Evolutionary conservation across 108 stramenopile species (phyloP).

Genomic region (Cyclotella cryptica): DNA sequence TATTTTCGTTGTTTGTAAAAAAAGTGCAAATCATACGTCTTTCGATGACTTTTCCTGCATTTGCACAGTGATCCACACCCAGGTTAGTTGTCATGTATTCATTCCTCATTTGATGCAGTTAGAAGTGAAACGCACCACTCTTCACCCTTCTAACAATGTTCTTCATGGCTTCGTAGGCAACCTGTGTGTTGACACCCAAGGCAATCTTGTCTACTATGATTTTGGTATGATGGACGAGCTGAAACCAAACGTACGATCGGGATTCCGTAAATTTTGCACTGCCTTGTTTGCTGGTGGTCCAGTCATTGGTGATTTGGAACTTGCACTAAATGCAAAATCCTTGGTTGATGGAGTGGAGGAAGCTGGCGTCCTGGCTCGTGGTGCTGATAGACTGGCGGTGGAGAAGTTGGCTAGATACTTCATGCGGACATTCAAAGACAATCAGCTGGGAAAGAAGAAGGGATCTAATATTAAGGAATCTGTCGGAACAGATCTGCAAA

Average conservation of each 20-base stretch:
- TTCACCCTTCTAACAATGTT: not conserved
- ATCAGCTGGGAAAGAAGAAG: conserved; percentile 88
- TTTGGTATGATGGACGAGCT: conserved; percentile 98
- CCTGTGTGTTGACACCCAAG: conserved; percentile 82
- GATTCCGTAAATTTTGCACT: conserved; percentile 88
- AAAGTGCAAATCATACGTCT: too few relatives aligned
- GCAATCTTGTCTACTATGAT: conserved; percentile 95
- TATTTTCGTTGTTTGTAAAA: too few relatives aligned
- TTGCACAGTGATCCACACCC: conserved; percentile 38
- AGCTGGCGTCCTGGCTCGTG: conserved; percentile 91
- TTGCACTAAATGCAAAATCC: conserved; percentile 87
- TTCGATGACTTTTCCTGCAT: not conserved
- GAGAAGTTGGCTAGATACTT: conserved; percentile 96
- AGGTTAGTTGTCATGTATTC: not conserved
- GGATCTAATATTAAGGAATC: conserved; percentile 85
- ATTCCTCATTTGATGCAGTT: not conserved
- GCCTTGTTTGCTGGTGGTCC: conserved; percentile 91
- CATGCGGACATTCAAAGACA: conserved; percentile 93
- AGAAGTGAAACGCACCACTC: not conserved
- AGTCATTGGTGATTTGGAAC: conserved; percentile 69
- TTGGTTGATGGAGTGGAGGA: conserved; percentile 96
- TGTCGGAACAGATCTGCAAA: conserved; percentile 84
- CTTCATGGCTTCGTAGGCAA: conserved; percentile 43
- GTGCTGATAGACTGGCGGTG: conserved; percentile 93
- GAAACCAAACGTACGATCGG: conserved; percentile 81